Percentiles rank a stretch among this genome's conserved stretches.
Conservation (phyloP, 805 yeast genomes). For the Spathaspora boniae region DNA sequence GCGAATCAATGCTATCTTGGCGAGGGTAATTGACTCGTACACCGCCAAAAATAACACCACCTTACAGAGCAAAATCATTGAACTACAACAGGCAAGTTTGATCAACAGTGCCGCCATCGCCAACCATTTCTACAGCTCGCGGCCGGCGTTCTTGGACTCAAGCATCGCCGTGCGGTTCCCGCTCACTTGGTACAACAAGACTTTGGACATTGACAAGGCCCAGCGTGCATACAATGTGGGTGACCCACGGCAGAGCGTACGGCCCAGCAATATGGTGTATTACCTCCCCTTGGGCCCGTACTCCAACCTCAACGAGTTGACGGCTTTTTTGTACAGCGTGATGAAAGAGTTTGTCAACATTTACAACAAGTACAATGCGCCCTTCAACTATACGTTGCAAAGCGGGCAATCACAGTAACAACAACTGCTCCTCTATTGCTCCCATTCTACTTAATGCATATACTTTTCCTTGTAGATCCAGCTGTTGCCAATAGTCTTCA, state of each 20-base stretch:
- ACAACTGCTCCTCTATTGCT: neutral
- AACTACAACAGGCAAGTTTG: constrained; percentile 25
- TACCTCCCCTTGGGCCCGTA: constrained; percentile 38
- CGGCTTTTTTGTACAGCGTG: constrained; percentile 27
- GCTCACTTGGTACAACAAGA: constrained; percentile 24
- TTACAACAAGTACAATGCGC: constrained; percentile 11
- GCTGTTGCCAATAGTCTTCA: constrained; percentile 59
- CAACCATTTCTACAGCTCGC: constrained; percentile 24
- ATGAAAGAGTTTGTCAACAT: constrained; percentile 30
- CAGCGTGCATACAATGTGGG: constrained; percentile 10
- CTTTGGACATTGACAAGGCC: constrained; percentile 11
- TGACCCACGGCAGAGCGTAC: constrained; percentile 11
- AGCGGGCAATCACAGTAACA: constrained; percentile 8
- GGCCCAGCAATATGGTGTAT: constrained; percentile 23
- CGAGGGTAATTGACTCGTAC: constrained; percentile 21
- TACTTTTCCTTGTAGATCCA: constrained; percentile 78
- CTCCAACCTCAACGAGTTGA: constrained; percentile 30
- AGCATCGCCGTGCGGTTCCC: constrained; percentile 29
- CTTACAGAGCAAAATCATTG: constrained; percentile 20
- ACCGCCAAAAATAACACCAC: constrained; percentile 15
- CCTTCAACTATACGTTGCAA: constrained; percentile 11
- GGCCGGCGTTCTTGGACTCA: constrained; percentile 23
- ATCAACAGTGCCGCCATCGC: constrained; percentile 20
- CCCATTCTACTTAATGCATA: constrained; percentile 19
- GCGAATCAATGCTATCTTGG: constrained; percentile 24